A percentile compares a stretch with the other conserved stretches of the same genome.
Evolutionary conservation across 106 monocot species (phyloP).

Genomic region (Dendrobium huoshanense): DNA sequence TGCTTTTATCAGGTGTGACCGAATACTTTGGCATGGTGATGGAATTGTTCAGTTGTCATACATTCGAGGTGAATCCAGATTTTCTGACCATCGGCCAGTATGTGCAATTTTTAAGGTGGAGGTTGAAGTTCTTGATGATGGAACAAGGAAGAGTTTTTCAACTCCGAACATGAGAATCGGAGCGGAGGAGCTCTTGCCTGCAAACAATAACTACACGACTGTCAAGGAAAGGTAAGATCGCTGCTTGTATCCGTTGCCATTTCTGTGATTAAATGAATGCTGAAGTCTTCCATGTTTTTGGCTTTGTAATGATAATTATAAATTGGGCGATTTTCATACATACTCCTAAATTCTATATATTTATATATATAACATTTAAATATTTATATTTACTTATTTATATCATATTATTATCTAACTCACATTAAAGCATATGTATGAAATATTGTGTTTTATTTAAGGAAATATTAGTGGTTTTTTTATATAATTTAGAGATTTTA

Average conservation of each 20-base stretch:
- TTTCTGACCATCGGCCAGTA: constrained; percentile 84
- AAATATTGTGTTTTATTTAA: too few species aligned
- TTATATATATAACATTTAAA: too few species aligned
- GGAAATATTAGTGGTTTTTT: too few species aligned
- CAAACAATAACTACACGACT: constrained; percentile 2
- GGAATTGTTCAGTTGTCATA: constrained; percentile 65
- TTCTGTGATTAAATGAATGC: not conserved
- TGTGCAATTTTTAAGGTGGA: constrained; percentile 56
- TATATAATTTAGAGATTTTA: too few species aligned
- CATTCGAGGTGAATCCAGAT: constrained; percentile 59
- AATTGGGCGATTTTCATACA: too few species aligned
- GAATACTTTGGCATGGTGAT: constrained; percentile 77
- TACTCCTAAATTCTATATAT: too few species aligned
- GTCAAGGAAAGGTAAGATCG: not conserved
- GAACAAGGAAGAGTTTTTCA: constrained; percentile 24
- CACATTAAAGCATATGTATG: too few species aligned
- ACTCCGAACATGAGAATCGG: constrained; percentile 45
- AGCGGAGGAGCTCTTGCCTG: constrained; percentile 55
- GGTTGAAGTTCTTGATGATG: constrained; percentile 27
- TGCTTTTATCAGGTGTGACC: constrained; percentile 54
- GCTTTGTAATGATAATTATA: not conserved
- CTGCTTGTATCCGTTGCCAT: not conserved
- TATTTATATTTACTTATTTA: too few species aligned
- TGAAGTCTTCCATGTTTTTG: not conserved
- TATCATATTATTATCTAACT: too few species aligned